Evolutionary conservation across 768 basidiomycete genomes (phyloP), one percentile per base, ranked within the genome.

Genomic region (Leccinum subgranulosum): DNA sequence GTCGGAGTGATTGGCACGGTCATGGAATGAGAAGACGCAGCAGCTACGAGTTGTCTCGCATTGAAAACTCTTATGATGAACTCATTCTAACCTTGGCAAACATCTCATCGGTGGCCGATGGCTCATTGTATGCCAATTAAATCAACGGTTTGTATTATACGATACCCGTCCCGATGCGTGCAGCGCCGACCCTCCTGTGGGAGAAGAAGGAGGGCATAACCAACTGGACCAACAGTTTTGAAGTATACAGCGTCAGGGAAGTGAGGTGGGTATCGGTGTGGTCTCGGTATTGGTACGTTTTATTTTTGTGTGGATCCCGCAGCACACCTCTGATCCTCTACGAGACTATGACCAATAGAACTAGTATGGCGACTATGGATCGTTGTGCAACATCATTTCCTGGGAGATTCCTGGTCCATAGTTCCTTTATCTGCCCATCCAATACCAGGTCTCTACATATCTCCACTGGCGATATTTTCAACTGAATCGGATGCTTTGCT

Each of bases 21-120:
- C n/a, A 1, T 59, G 45, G 36, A 39, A n/a, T 17, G 36, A 39
- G 60, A 51, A 34, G 6, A 51, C 17, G 4, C 21, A 5, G 8
- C 6, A 7, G 14, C n/a, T 54, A 14, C n/a, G n/a, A n/a, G n/a
- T 21, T 6, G 4, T 19, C 21, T 48, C 53, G 21, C 15, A 19
- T 34, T 7, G 10, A 33, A 8, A 23, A 49, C 21, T 21, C 34
- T 14, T 41, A 52, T 6, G 6, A 59, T 10, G 29, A 29, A 15
- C 0, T 2, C 1, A 2, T 45, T n/a, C 39, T 10, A n/a, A 39
- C 17, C 8, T 17, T 39, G 9, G 3, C 21, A 19, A 23, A 3
- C 12, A 34, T 6, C 23, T 58, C 3, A 15, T 59, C 2, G 49
- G 34, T 39, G 59, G 51, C 5, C 39, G 52, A 21, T 60, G 60